Evolutionary conservation across 768 basidiomycete genomes (phyloP).

Genomic region (Lentinula edodes): DNA sequence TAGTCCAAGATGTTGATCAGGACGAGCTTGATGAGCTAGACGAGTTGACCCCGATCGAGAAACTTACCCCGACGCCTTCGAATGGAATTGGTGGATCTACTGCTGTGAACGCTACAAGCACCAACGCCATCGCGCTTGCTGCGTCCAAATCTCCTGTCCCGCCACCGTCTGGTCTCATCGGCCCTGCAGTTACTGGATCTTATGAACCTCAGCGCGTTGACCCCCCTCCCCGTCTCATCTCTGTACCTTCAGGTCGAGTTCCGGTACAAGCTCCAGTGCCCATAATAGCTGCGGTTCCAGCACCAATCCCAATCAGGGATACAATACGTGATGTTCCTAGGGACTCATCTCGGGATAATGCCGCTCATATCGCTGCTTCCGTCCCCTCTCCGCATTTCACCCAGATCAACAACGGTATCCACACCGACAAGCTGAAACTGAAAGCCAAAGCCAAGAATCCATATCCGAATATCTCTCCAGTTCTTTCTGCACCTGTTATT

Average conservation of each 20-base stretch:
- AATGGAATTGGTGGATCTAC: not conserved
- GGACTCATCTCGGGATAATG: too few relatives aligned
- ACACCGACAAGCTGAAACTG: not conserved
- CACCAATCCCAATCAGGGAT: too few relatives aligned
- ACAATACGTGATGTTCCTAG: too few relatives aligned
- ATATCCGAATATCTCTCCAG: not conserved
- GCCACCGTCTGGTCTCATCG: not conserved
- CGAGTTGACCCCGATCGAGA: not conserved
- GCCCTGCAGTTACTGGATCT: not conserved
- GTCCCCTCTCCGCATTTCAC: not conserved
- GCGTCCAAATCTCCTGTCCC: too few relatives aligned
- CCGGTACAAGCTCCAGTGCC: too few relatives aligned
- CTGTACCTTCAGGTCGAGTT: not conserved
- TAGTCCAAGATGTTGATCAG: not conserved
- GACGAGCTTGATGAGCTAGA: conserved; percentile 5
- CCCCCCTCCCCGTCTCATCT: not conserved
- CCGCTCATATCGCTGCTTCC: too few relatives aligned
- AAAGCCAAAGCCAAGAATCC: not conserved
- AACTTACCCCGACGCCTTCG: not conserved
- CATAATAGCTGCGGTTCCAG: too few relatives aligned
- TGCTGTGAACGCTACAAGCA: not conserved
- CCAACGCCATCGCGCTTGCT: too few relatives aligned
- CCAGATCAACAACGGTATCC: too few relatives aligned
- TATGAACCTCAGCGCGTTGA: not conserved
- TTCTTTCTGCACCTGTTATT: not conserved